Base-by-base conservation (phyloP, 1,284 basidiomycete genomes). In the Papiliotrema fonsecae region DNA sequence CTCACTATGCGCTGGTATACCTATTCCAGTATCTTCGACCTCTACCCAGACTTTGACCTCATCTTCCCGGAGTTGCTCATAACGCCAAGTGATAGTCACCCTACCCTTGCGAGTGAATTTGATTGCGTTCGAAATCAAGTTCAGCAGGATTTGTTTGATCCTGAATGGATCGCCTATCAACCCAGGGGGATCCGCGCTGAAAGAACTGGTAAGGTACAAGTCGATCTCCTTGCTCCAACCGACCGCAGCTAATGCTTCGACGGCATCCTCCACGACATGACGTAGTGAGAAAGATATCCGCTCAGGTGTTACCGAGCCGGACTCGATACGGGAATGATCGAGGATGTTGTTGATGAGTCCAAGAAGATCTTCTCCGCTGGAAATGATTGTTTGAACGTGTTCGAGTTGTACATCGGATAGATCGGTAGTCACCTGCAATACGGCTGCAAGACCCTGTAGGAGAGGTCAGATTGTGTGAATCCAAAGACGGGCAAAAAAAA, bases 321-420 rank as follows among this genome's bases (percentile, higher is more conserved):
- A 64, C 50, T 76, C 74, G 32, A 77, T 65, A 50, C 76, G 75
- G 19, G 69, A 67, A 45, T 73, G 70, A 53, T 77, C 76, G 25
- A 77, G 62, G 22, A 77, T 71, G 46, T 76, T 75, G 47, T 75
- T 73, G 57, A 77, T 76, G 27, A 77, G 56, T 13, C 70, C 70
- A 24, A 76, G 67, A 0, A 77, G 64, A 25, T 76, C 75, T 32
- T 77, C 70, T 6, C 75, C 74, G 25, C 70, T 72, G 4, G 65
- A 62, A 16, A 62, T 65, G 50, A 77, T 77, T 11, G 72, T 75
- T 26, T 64, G 64, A 2, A 76, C 61, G 52, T 75, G 74, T 40
- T 77, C 75, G 3, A 64, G 59, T 47, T 76, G 75, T 5, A 75
- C 70, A 13, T 60, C 54, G 0, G 69, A 62, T 1, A 76, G 55